Evolutionary conservation across 768 basidiomycete species (phyloP), one percentile per base, ranked within the genome.

Genomic region (Mycena venus): DNA sequence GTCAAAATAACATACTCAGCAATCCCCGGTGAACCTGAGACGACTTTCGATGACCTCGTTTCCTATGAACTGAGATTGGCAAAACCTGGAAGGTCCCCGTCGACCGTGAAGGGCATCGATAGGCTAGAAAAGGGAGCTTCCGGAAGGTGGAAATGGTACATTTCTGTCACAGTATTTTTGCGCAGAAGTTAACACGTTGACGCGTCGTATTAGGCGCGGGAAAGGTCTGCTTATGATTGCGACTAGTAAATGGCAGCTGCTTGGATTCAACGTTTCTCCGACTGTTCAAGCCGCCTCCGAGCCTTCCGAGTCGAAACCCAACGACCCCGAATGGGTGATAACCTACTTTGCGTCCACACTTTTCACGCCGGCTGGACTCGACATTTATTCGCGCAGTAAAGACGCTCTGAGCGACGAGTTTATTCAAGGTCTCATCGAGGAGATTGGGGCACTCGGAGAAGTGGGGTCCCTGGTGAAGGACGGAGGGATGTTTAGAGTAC

Each of bases 221-320:
- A 70, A 70, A 51, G 76, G 76, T 9, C 56, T 68, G 73, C 61
- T 74, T 36, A 74, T 77, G 73, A 73, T 77, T 12, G 76, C 76
- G 65, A 74, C 68, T 10, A 66, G 62, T 40, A 58, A 31, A 32
- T 74, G 73, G 75, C 68, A 74, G 49, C 65, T 77, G 11, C 68
- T 77, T 25, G 75, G 75, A 14, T 74, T 73, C 59, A 44, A 62
- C 23, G 59, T 68, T 53, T 53, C 64, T 51, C 23, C 64, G 25
- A 4, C 63, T 25, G 27, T 25, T 1, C 51, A 53, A 9, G 11
- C 56, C 34, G 56, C 56, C 25, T 21, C 31, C 31, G n/a, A n/a
- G n/a, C n/a, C n/a, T n/a, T 36, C 56, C 40, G 63, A 65, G 23
- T 67, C 32, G 40, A 61, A 55, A 19, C 15, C 47, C 19, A 49